Evolutionary conservation across 345 rosid genomes (phyloP).

Genomic region (Reutealis trisperma): DNA sequence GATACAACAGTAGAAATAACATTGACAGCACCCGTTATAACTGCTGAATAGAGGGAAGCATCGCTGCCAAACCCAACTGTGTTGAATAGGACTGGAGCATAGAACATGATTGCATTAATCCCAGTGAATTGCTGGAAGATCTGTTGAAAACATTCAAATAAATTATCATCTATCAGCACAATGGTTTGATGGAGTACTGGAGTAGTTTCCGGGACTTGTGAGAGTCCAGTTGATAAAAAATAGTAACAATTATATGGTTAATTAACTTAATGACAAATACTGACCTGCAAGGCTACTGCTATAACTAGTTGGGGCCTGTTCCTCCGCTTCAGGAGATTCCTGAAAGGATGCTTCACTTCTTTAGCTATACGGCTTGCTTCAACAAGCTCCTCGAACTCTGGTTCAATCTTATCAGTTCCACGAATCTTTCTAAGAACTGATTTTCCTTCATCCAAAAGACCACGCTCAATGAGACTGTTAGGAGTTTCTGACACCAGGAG

Average conservation of each 20-base stretch:
- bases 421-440: slow-evolving; percentile 71
- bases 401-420: slow-evolving; percentile 80
- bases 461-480: slow-evolving; percentile 88
- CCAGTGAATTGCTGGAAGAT: slow-evolving; percentile 92
- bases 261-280: not conserved
- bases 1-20: slow-evolving; percentile 81
- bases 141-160: slow-evolving; percentile 36
- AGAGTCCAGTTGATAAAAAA: too few species aligned
- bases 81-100: slow-evolving; percentile 82
- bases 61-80: slow-evolving; percentile 76
- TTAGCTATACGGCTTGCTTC: slow-evolving; percentile 89
- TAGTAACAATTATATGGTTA: too few species aligned
- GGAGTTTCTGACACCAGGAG: slow-evolving; percentile 82
- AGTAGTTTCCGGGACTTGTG: too few species aligned
- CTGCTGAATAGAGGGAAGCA: slow-evolving; percentile 94
- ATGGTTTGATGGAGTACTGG: too few species aligned
- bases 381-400: slow-evolving; percentile 78
- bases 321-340: slow-evolving; percentile 67
- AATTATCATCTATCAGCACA: not conserved
- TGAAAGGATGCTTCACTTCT: slow-evolving; percentile 88
- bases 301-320: slow-evolving; percentile 83
- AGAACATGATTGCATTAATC: slow-evolving; percentile 96
- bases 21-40: slow-evolving; percentile 88
- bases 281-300: slow-evolving; percentile 80
- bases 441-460: slow-evolving; percentile 75